A percentile compares a stretch with the other conserved stretches of the same genome.
Conservation (phyloP, 306 rosid genomes). For the Ormosia semicastrata region DNA sequence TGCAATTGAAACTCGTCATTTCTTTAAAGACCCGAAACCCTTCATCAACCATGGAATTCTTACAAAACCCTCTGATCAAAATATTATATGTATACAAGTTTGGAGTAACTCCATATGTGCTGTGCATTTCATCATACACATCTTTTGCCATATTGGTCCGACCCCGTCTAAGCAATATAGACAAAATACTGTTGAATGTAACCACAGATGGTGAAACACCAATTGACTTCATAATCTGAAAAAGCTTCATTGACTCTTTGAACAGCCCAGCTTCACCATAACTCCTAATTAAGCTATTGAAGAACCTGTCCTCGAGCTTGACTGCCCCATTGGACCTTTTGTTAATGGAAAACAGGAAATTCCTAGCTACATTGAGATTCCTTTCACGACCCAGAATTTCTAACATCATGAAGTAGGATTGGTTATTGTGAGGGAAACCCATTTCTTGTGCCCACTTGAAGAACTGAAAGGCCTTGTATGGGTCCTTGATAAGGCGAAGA, state of each 20-base stretch:
- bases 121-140: conserved; percentile 75
- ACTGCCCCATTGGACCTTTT: conserved; percentile 58
- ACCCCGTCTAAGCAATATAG: conserved; percentile 68
- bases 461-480: conserved; percentile 55
- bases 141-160: conserved; percentile 63
- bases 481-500: conserved; percentile 47
- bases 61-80: conserved; percentile 84
- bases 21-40: conserved; percentile 67
- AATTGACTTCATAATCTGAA: conserved; percentile 54
- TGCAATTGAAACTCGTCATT: conserved; percentile 50
- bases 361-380: conserved; percentile 69
- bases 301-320: conserved; percentile 66
- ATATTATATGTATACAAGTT: conserved; percentile 60
- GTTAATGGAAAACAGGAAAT: conserved; percentile 71
- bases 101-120: conserved; percentile 68
- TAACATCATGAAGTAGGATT: conserved; percentile 60
- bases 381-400: conserved; percentile 56
- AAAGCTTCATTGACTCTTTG: conserved; percentile 69
- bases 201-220: conserved; percentile 68
- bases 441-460: conserved; percentile 59
- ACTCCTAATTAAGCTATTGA: conserved; percentile 72
- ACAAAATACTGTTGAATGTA: conserved; percentile 57
- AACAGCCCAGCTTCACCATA: conserved; percentile 73
- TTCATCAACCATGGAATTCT: conserved; percentile 69
- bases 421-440: conserved; percentile 60